These are phyloP conservation scores for Dendrocalamus latiflorus DNA, from an alignment of 202 grass and related monocot species.

Conservation along the genomic window DNA sequence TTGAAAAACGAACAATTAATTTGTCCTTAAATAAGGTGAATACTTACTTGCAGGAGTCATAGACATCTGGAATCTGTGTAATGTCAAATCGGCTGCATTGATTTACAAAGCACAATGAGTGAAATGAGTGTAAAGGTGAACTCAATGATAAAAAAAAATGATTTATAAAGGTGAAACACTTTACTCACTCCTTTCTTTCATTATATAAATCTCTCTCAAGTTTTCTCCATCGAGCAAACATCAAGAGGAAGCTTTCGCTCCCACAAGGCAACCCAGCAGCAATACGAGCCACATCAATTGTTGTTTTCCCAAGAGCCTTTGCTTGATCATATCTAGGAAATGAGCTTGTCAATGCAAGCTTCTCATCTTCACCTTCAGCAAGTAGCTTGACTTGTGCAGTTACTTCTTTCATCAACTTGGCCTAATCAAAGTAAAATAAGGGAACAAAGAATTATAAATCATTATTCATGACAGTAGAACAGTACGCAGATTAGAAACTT, in stretches of 20 bases:
- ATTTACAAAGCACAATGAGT: conserved; percentile 30
- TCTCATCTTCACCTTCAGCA: too few relatives aligned
- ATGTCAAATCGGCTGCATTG: conserved; percentile 90
- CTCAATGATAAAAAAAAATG: background rate
- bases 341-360: too few relatives aligned
- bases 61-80: conserved; percentile 98
- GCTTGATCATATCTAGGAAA: too few relatives aligned
- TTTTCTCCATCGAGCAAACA: conserved; percentile 99
- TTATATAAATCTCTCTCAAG: conserved; percentile 93
- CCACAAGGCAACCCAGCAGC: too few relatives aligned
- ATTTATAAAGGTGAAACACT: conserved; percentile 29
- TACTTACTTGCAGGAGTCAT: conserved; percentile 99
- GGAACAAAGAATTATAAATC: background rate
- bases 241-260: too few relatives aligned
- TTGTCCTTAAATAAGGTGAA: conserved; percentile 4
- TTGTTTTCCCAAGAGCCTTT: too few relatives aligned
- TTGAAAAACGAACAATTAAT: background rate
- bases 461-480: too few relatives aligned
- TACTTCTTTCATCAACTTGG: conserved; percentile 79
- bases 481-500: background rate
- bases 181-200: conserved; percentile 92
- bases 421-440: conserved; percentile 38
- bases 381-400: conserved; percentile 96
- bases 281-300: too few relatives aligned
- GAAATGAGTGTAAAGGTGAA: background rate